Evolutionary conservation across 495 filamentous ascomycete genomes (phyloP), one percentile per base, ranked within the genome.

Genomic region (Podospora sp.): DNA sequence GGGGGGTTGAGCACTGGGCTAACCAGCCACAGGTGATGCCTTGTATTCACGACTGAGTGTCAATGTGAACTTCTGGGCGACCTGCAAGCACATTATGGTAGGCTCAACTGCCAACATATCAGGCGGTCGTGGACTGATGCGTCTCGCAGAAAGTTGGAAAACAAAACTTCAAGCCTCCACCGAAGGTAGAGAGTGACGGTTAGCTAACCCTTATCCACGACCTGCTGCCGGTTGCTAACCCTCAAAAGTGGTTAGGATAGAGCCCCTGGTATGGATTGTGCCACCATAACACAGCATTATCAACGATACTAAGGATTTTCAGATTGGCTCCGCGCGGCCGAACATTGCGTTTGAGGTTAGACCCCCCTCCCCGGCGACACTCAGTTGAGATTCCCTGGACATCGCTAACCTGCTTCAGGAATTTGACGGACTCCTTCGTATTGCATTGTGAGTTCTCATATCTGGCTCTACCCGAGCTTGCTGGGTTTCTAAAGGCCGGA

Each of bases 31-130:
- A 67, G 89, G 88, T 8, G 93, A 97, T 71, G 83, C 91, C 35
- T 88, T 97, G 20, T 98, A 97, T 79, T 91, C 89, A 68, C 86
- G 94, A 14, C 85, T 97, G 33, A 89, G 85, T 8, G 94, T 95
- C 29, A 98, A 98, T 69, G 92, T 91, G 25, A 95, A 97, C 76
- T 97, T 97, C 86, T 97, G 91, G 90, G 90, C 93, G 18, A 91
- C 89, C 67, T 88, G 93, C 49, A 88, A 88, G 55, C 92, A 96
- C 73, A 89, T 96, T 71, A 90, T 94, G 71, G 73, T 75, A 53
- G 55, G 72, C 35, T 11, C 50, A 26, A 22, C 2, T 11, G 1
- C 36, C 9, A 11, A 46, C 8, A 29, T 2, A 20, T 2, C 6
- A 36, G 21, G n/a, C 25, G 21, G 9, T 21, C 24, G 20, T 14